Evolutionary conservation across 2,329 filamentous ascomycete species (phyloP).

Genomic region (Cryoendolithus antarcticus): DNA sequence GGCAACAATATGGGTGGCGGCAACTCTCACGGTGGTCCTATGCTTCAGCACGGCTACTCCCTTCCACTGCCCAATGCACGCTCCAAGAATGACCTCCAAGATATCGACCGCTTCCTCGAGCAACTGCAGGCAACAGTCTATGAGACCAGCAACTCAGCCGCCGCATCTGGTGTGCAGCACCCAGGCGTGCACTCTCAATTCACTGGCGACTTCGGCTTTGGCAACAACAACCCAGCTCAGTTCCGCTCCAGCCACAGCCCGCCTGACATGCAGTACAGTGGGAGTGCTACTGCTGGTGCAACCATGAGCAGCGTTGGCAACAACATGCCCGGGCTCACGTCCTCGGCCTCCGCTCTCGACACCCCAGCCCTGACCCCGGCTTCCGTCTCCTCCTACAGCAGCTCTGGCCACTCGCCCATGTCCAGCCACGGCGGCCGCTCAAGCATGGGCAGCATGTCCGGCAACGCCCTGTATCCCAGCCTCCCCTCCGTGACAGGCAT

Average conservation of each 20-base stretch:
- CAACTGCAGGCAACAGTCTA: slow-evolving; percentile 95
- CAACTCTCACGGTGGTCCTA: slow-evolving; percentile 32
- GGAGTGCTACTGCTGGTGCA: too few relatives aligned
- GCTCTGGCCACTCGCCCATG: slow-evolving; percentile 62
- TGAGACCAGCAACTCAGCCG: slow-evolving; percentile 68
- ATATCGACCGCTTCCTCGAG: slow-evolving; percentile 89
- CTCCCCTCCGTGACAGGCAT: slow-evolving; percentile 60
- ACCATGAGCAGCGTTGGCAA: slow-evolving; percentile 24
- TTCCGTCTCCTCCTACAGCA: slow-evolving; percentile 60
- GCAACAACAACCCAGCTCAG: slow-evolving; percentile 36
- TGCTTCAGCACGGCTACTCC: slow-evolving; percentile 68
- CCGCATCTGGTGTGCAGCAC: slow-evolving; percentile 64
- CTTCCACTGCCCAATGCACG: slow-evolving; percentile 80
- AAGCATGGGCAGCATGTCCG: slow-evolving; percentile 41
- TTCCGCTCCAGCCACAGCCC: slow-evolving; percentile 49
- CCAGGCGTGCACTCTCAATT: slow-evolving; percentile 52
- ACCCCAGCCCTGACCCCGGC: slow-evolving; percentile 68
- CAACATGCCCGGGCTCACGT: slow-evolving; percentile 23
- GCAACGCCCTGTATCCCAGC: slow-evolving; percentile 60
- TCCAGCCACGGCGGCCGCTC: slow-evolving; percentile 46
- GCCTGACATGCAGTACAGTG: slow-evolving; percentile 22
- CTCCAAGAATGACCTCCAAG: slow-evolving; percentile 85
- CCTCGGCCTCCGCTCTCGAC: slow-evolving; percentile 39
- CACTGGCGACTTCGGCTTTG: slow-evolving; percentile 33
- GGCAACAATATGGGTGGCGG: slow-evolving; percentile 30